Percentiles rank a stretch among this genome's conserved stretches.
phyloP scores from a whole-genome alignment of 768 basidiomycete genomes.

The Leccinum imitatum region DNA sequence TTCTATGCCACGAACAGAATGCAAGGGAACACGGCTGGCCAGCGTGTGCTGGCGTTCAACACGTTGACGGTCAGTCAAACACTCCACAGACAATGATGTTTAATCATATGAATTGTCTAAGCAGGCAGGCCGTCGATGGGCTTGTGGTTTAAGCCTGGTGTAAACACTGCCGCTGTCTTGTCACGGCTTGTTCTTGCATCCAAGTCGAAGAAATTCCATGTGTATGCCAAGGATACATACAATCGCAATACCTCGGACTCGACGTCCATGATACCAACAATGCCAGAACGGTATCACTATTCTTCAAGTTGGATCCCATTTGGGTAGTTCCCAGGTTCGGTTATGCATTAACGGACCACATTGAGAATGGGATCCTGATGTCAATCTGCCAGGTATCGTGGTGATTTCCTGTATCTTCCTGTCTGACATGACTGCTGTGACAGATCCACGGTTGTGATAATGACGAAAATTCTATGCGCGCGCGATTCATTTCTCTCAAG shows the following conservation, averaged over 20 bases:
- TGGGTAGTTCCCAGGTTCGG: conserved; percentile 80
- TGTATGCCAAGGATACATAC: conserved; percentile 31
- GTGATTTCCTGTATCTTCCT: neutral
- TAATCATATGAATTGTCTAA: neutral
- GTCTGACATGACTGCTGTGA: conserved; percentile 2
- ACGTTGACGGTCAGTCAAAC: conserved; percentile 13
- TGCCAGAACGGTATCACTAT: conserved; percentile 82
- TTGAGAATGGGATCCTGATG: conserved; percentile 50
- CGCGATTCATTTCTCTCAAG: conserved; percentile 71
- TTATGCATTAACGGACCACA: conserved; percentile 71
- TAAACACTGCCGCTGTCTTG: conserved; percentile 55
- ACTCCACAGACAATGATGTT: neutral
- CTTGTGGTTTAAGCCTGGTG: conserved; percentile 62
- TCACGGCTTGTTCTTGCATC: conserved; percentile 52
- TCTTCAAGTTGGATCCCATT: conserved; percentile 67
- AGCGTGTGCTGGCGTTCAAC: conserved; percentile 10
- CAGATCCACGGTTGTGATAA: conserved; percentile 92
- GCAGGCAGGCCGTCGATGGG: conserved; percentile 89
- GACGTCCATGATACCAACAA: conserved; percentile 27
- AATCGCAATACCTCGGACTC: neutral
- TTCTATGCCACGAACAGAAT: conserved; percentile 15
- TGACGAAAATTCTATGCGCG: conserved; percentile 69
- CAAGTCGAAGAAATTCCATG: conserved; percentile 55
- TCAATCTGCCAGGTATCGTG: conserved; percentile 59
- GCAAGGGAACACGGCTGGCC: conserved; percentile 12